Evolutionary conservation across 1,284 basidiomycete species (phyloP), one percentile per base, ranked within the genome.

Genomic region (Gymnopus androsaceus): DNA sequence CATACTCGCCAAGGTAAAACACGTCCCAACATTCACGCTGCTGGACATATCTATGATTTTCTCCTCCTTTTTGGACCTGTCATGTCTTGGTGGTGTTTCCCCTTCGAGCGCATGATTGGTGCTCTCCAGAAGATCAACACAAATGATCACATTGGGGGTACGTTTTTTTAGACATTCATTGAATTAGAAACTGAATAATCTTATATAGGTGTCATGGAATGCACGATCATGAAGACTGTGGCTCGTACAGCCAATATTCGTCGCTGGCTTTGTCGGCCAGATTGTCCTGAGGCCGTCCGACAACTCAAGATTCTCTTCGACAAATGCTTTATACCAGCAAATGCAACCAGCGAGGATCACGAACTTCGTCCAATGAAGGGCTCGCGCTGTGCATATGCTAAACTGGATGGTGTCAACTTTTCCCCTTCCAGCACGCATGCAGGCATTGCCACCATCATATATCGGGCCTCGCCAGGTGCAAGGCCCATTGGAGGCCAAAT

Each of bases 71-170:
- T 64, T 46, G 66, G 66, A 8, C 66, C 66, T 12, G 54, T 61
- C 17, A 60, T 57, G 15, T 57, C 56, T 4, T 69, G 66, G 66
- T 68, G 67, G 67, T 57, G 54, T 40, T 69, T 64, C 54, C 64
- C 65, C 1, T 66, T 67, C 40, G 66, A 69, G 50, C 59, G 65
- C 2, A 49, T 65, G 11, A 61, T 66, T 46, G 66, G 66, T 28
- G n/a, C 34, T 3, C 31, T 64, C 28, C 63, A 65, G 28, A 54
- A 56, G 19, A 50, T 54, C 12, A 40, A 55, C 33, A 62, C 59
- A 8, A 64, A 63, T 41, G 51, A 54, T 28, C 56, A 53, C 37
- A 52, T 57, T 23, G 55, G 55, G n/a, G 55, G 51, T 52, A 34
- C n/a, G 54, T 49, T 19, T 5, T 17, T 38, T 30, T 7, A 27